Evolutionary conservation across 805 yeast genomes (phyloP).

Genomic region (Candida boidinii): DNA sequence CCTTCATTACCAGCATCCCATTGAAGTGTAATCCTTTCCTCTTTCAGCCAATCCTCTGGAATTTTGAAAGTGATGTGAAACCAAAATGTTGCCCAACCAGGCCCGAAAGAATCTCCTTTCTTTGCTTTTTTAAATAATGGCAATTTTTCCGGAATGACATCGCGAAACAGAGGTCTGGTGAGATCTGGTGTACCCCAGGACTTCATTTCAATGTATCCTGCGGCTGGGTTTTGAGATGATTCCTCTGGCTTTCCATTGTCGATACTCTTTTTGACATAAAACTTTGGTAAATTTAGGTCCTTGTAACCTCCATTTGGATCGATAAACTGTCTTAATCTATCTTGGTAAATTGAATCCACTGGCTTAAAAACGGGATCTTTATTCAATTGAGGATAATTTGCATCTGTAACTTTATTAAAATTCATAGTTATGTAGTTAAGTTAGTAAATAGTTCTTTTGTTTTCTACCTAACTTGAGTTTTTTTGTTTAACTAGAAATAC

Average conservation of each 20-base stretch:
- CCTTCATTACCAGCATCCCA: conserved; percentile 91
- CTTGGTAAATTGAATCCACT: conserved; percentile 63
- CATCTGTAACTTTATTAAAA: too few species aligned
- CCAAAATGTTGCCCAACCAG: conserved; percentile 98
- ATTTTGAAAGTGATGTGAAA: conserved; percentile 60
- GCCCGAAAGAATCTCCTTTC: conserved; percentile 78
- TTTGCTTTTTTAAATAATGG: conserved; percentile 45
- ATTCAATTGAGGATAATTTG: conserved; percentile 35
- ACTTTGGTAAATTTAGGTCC: conserved; percentile 69
- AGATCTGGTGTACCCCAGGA: conserved; percentile 71
- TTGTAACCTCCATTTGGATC: conserved; percentile 67
- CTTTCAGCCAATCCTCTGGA: conserved; percentile 50
- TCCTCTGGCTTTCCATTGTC: conserved; percentile 26
- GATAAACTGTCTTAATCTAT: conserved; percentile 68
- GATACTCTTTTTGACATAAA: conserved; percentile 56
- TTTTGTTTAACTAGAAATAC: too few species aligned
- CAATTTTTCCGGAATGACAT: conserved; percentile 41
- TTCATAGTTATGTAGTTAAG: too few species aligned
- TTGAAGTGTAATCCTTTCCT: conserved; percentile 53
- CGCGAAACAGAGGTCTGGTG: conserved; percentile 53
- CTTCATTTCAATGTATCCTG: conserved; percentile 44
- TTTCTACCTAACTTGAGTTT: too few species aligned
- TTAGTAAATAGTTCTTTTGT: too few species aligned
- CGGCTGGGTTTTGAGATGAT: conserved; percentile 18
- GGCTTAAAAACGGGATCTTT: conserved; percentile 64